Evolutionary conservation across 768 basidiomycete genomes (phyloP).

Genomic region (Amanita exitialis): DNA sequence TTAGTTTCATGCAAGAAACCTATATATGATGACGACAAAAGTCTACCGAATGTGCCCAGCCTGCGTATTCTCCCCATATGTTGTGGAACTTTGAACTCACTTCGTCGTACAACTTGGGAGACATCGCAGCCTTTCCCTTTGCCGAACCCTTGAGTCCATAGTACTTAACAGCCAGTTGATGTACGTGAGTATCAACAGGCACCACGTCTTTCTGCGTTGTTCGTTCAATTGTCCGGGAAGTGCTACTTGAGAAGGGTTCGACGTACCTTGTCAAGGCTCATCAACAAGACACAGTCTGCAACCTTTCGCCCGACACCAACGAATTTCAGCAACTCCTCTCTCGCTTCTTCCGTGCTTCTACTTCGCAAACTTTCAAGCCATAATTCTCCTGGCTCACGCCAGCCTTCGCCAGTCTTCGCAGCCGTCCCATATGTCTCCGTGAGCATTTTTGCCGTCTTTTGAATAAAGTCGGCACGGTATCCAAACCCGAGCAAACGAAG

Average conservation of each 20-base stretch:
- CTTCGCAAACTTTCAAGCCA: constrained; percentile 51
- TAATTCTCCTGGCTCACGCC: constrained; percentile 39
- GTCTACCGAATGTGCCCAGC: constrained; percentile 82
- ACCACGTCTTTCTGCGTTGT: constrained; percentile 65
- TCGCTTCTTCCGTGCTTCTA: constrained; percentile 43
- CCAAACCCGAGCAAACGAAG: constrained; percentile 89
- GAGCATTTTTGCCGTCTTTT: constrained; percentile 73
- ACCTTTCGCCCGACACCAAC: constrained; percentile 95
- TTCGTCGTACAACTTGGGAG: constrained; percentile 66
- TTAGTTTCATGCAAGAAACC: background rate
- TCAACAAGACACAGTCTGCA: constrained; percentile 87
- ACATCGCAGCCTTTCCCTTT: constrained; percentile 49
- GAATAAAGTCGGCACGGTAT: constrained; percentile 88
- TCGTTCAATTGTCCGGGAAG: background rate
- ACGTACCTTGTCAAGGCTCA: constrained; percentile 83
- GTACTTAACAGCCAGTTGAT: constrained; percentile 77
- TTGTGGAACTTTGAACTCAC: constrained; percentile 48
- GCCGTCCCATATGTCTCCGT: constrained; percentile 37
- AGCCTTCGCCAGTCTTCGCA: constrained; percentile 10
- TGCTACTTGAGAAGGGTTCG: background rate
- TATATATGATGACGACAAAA: background rate
- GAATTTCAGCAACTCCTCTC: constrained; percentile 70
- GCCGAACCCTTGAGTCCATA: constrained; percentile 51
- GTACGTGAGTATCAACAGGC: constrained; percentile 94
- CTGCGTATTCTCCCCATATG: constrained; percentile 79